Conservation (phyloP, 352 stramenopile genomes). For the Pythium angustatum region DNA sequence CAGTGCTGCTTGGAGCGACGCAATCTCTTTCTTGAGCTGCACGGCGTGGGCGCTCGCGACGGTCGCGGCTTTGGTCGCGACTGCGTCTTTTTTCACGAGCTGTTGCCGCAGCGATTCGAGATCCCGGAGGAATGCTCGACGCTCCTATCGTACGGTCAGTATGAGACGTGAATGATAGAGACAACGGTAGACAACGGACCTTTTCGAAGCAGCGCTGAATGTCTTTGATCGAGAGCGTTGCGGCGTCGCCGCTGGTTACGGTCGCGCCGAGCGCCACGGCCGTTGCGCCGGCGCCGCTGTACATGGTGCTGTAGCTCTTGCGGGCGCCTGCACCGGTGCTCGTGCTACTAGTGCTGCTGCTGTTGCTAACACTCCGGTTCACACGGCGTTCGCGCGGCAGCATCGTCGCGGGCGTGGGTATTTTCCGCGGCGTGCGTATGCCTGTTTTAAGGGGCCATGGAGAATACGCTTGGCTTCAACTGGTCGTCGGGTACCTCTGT, state of each 20-base stretch:
- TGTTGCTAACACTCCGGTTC: background rate
- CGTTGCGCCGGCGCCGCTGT: slow-evolving; percentile 3
- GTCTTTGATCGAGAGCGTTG: slow-evolving; percentile 66
- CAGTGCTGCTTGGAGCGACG: slow-evolving; percentile 49
- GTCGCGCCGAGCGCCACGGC: background rate
- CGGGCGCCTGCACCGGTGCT: too few species aligned
- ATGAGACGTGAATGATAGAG: too few species aligned
- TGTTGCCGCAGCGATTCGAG: slow-evolving; percentile 76
- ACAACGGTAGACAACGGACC: slow-evolving; percentile 7
- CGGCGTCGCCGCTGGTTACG: background rate
- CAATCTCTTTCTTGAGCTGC: slow-evolving; percentile 81
- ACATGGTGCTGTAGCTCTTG: slow-evolving; percentile 22
- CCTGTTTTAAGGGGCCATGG: too few species aligned
- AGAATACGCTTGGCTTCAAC: too few species aligned
- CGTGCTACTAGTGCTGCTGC: background rate
- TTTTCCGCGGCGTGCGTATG: background rate
- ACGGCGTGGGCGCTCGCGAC: slow-evolving; percentile 63
- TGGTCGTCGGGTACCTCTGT: too few species aligned
- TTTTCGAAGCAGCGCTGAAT: slow-evolving; percentile 79
- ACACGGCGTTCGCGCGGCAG: slow-evolving; percentile 1
- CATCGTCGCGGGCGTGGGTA: background rate
- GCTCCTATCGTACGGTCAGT: too few species aligned
- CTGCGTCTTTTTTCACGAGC: slow-evolving; percentile 75
- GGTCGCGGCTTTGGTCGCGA: slow-evolving; percentile 42
- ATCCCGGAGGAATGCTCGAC: slow-evolving; percentile 60